A percentile compares a stretch with the other conserved stretches of the same genome.
phyloP scores from a whole-genome alignment of 306 rosid genomes.

The Glycine latifolia region DNA sequence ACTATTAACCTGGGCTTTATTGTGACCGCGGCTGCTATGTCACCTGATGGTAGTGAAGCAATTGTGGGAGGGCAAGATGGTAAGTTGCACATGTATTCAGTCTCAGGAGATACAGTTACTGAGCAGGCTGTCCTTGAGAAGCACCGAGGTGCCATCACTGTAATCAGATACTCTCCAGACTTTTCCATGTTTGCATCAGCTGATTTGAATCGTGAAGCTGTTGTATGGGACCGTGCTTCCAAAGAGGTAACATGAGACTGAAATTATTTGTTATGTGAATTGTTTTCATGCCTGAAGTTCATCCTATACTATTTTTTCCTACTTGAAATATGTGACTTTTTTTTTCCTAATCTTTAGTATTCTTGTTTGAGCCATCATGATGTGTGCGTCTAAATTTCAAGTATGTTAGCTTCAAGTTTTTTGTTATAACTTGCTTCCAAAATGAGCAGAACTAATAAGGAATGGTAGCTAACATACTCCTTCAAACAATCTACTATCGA shows the following conservation, averaged over 20 bases:
- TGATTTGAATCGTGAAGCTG: conserved; percentile 97
- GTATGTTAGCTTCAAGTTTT: not conserved
- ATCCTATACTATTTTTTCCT: conserved; percentile 2
- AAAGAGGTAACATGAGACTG: conserved; percentile 70
- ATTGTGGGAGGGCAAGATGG: conserved; percentile 95
- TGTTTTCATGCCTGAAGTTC: conserved; percentile 20
- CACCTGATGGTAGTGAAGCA: conserved; percentile 96
- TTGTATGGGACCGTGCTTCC: conserved; percentile 81
- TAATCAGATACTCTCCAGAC: conserved; percentile 86
- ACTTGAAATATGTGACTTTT: conserved; percentile 1
- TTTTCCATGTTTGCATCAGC: conserved; percentile 96
- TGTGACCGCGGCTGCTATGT: conserved; percentile 75
- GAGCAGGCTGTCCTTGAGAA: conserved; percentile 86
- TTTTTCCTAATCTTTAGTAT: conserved; percentile 4
- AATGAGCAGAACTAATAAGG: no score
- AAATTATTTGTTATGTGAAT: not conserved
- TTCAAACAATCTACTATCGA: no score
- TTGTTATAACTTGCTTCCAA: not conserved
- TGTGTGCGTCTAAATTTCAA: conserved; percentile 17
- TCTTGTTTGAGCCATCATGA: conserved; percentile 35
- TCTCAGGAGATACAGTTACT: conserved; percentile 72
- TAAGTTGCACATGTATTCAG: conserved; percentile 78
- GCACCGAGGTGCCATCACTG: conserved; percentile 93
- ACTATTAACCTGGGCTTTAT: conserved; percentile 74
- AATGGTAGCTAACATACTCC: no score